Base-by-base conservation (phyloP, 192 early-diverging fungal species). In the Spizellomyces sp. region DNA sequence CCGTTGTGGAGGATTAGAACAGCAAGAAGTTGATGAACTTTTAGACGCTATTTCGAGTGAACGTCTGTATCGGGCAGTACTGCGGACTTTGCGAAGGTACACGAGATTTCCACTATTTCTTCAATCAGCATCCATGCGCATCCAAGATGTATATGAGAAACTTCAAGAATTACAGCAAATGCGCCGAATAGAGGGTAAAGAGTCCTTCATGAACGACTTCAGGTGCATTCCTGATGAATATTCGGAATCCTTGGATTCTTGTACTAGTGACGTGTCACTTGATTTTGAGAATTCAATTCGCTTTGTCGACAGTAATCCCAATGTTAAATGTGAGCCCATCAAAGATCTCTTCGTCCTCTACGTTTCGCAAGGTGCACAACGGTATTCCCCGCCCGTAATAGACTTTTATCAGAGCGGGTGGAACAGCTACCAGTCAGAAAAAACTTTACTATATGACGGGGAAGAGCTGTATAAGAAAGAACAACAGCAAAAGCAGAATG, bases 11-110 rank as follows among this genome's bases (percentile, higher is more conserved):
- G 27, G 27, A 36, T 3, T 36, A 36, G 27, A 36, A 36, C 27
- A 36, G 3, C 27, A 36, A 36, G 27, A 36, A 36, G 27, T 36
- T 36, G 27, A 36, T 36, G 27, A 36, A 36, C 27, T 36, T 36
- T 36, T 36, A 36, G 27, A 36, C 27, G 27, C 27, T 36, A 36
- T 36, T 36, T 36, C 27, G 27, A 36, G 27, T 36, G 27, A 36
- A 36, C 69, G 69, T 19, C 46, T 81, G 14, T 81, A 81, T 57
- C 73, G 74, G 12, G 65, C 68, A 22, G 56, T 74, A 41, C 54
- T 76, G 42, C 27, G 58, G 9, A 36, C 70, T 12, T 48, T 76
- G 1, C 46, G 75, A 7, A 64, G 64, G n/a, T 80, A 67, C 47
- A 58, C 78, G 7, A 21, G 55, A 43, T 36, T 75, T 6, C 61